Evolutionary conservation across 2,329 filamentous ascomycete species (phyloP), one percentile per base, ranked within the genome.

Genomic region (Amauroascus verrucosus): DNA sequence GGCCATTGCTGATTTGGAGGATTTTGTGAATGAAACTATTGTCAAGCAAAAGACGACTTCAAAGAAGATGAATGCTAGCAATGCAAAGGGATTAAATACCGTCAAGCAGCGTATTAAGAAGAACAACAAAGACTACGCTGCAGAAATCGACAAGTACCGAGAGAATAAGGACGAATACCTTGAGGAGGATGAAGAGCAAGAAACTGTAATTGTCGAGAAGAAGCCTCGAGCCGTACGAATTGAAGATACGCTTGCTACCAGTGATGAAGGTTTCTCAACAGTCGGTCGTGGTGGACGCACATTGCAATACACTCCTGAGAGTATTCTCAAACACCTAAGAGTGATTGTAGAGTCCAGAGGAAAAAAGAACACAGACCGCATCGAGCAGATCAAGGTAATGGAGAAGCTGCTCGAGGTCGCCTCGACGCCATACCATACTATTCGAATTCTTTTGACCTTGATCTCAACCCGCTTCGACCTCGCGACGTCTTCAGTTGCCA

Each of bases 41-140:
- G 83, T 89, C 64, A 96, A 96, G 80, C 88, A 95, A 69, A 98
- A 98, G 78, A 86, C 94, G 62, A 86, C 87, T 1, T 83, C 85
- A 59, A 96, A 96, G 82, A 97, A 96, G 80, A 95, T 97, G 90
- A 98, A 95, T 75, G 89, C 90, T 58, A 93, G 85, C 67, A 94
- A 91, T 68, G 86, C 89, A 60, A 88, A 89, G 73, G 89, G 90
- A 65, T 81, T 98, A 65, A 98, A 97, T 71, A 88, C 90, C 58
- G 87, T 97, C 66, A 95, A 96, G 76, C 93, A 98, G 72, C 90
- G 90, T 75, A 88, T 98, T 77, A 90, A 91, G 82, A 97, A 96
- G 81, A 91, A 91, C 75, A 95, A 91, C 79, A 94, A 95, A 75
- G 91, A 97, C 60, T 91, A 91, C 74, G 82, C 88, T 66, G 77